Percentiles rank a stretch among this genome's conserved stretches.
phyloP scores from a whole-genome alignment of 2,329 filamentous ascomycete genomes.

The Cordyceps farinosa region DNA sequence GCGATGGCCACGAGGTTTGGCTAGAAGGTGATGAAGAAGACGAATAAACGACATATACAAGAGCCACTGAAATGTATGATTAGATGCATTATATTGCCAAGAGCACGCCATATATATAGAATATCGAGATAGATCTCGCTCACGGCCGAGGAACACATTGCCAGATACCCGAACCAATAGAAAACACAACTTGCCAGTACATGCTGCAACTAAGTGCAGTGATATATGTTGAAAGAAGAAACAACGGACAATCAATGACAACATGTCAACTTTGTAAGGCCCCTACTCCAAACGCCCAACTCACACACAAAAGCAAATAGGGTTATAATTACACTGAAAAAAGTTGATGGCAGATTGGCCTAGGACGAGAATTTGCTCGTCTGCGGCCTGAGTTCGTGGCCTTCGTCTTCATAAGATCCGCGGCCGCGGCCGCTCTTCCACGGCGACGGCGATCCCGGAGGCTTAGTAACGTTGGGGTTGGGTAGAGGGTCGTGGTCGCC shows the following conservation, averaged over 20 bases:
- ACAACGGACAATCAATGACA: background rate
- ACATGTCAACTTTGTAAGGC: background rate
- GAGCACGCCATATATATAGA: background rate
- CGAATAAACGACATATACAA: conserved; percentile 15
- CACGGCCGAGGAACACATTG: background rate
- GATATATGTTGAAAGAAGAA: background rate
- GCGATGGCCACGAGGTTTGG: conserved; percentile 62
- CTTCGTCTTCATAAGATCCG: conserved; percentile 31
- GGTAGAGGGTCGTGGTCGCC: conserved; percentile 19
- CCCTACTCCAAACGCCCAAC: conserved; percentile 4
- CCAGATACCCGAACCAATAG: background rate
- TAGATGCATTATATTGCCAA: background rate
- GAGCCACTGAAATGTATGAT: background rate
- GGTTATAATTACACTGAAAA: background rate
- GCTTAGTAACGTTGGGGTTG: background rate
- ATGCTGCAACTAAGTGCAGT: background rate
- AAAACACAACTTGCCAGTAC: background rate
- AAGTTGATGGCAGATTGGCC: background rate
- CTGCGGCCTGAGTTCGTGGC: conserved; percentile 27
- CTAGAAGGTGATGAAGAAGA: conserved; percentile 57
- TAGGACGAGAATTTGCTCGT: conserved; percentile 5
- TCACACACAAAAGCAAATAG: background rate
- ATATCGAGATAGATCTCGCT: background rate
- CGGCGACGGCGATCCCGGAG: conserved; percentile 21
- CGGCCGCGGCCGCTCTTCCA: conserved; percentile 26